Evolutionary conservation across 2,329 filamentous ascomycete species (phyloP), one percentile per base, ranked within the genome.

Genomic region (Colletotrichum cordylinicola): DNA sequence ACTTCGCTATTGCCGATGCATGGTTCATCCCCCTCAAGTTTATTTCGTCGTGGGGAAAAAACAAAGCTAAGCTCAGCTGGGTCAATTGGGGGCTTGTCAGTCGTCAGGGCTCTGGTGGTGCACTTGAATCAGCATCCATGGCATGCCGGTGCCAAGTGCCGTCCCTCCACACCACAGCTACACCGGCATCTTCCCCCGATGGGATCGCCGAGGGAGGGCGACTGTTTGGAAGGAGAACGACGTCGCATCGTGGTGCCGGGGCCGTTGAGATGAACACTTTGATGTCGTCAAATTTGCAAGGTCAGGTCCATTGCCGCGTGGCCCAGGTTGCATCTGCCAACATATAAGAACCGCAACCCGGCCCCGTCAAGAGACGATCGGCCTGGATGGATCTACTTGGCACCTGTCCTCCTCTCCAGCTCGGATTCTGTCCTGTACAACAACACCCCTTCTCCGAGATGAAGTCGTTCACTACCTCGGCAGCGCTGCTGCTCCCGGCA

Each of bases 1-100:
- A 76, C 58, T 74, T 67, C 62, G 67, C 67, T 48, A 58, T 67
- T 75, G 67, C 71, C 71, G 66, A 67, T 75, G 60, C 71, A 76
- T 67, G 71, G 74, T 10, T 13, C 7, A 29, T 70, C 67, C 74
- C 73, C 71, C 52, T 16, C 43, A 15, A 75, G 64, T 67, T 18
- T 65, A 68, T 64, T 65, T 33, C 8, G 8, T 13, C 24, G 52
- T 55, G 74, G 71, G 29, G 74, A 39, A 56, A 48, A 13, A 35
- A 24, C 12, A 60, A 16, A 35, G n/a, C 18, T 24, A 65, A 33
- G 39, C 21, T 16, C 39, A 33, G 39, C 64, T 37, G 31, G 29
- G 65, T 55, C 29, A n/a, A 6, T 58, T 29, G 21, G 24, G 55
- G 15, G 37, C n/a, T 52, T 67, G 33, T 48, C 21, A 27, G 15